Evolutionary conservation across 768 basidiomycete species (phyloP).

Genomic region (Tremella yokohamensis): DNA sequence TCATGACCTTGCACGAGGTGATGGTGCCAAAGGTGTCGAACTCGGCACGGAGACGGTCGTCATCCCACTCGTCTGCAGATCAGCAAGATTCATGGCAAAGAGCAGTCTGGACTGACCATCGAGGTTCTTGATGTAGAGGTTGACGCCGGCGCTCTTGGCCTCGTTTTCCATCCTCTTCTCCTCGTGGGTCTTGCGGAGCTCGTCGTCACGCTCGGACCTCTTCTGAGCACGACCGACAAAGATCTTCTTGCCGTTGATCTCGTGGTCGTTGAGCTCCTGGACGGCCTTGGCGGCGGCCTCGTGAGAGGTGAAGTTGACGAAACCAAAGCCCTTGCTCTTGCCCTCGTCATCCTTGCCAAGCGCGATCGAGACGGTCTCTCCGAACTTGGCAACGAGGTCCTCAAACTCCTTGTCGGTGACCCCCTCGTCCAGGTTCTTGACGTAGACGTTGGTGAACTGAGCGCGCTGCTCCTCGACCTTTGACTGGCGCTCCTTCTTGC

Average conservation of each 20-base stretch:
- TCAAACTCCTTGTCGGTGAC: constrained; percentile 81
- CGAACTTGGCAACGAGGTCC: constrained; percentile 70
- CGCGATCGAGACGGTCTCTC: constrained; percentile 82
- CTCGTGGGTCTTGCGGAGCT: constrained; percentile 88
- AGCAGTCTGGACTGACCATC: constrained; percentile 61
- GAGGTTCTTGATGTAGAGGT: constrained; percentile 99
- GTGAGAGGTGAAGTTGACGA: constrained; percentile 92
- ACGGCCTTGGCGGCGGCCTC: constrained; percentile 89
- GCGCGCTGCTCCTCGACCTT: constrained; percentile 97
- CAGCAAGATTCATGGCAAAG: constrained; percentile 10
- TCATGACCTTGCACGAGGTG: constrained; percentile 99
- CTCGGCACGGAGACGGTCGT: constrained; percentile 92
- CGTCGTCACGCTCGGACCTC: constrained; percentile 96
- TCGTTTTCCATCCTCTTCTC: constrained; percentile 94
- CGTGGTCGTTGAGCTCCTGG: constrained; percentile 79
- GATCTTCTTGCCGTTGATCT: constrained; percentile 79
- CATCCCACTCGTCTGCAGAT: constrained; percentile 68
- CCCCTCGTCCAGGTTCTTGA: constrained; percentile 91
- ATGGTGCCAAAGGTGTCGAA: constrained; percentile 96
- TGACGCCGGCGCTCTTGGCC: constrained; percentile 97
- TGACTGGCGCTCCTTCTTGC: constrained; percentile 97
- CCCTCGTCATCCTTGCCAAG: constrained; percentile 79
- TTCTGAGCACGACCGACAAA: constrained; percentile 97
- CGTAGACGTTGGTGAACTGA: constrained; percentile 95
- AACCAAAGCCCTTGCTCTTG: constrained; percentile 91